Evolutionary conservation across 768 basidiomycete species (phyloP).

Genomic region (Mycena crocata): DNA sequence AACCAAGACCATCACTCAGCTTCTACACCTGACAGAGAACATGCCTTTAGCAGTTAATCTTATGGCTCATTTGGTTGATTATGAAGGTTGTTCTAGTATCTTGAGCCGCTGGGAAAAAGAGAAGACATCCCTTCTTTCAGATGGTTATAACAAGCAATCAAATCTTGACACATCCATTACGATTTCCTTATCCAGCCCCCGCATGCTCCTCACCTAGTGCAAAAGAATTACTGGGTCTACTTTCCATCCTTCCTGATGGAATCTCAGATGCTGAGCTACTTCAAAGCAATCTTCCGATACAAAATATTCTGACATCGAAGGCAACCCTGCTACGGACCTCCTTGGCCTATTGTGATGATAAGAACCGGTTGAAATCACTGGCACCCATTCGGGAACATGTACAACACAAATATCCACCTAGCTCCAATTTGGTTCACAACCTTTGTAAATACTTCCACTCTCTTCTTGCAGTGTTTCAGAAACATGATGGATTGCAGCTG

Average conservation of each 20-base stretch:
- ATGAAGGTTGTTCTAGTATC: conserved; percentile 2
- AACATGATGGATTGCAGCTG: neutral
- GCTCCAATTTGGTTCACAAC: neutral
- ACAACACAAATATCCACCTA: neutral
- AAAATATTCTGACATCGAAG: conserved; percentile 2
- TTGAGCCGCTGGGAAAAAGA: conserved; percentile 11
- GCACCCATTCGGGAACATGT: conserved; percentile 7
- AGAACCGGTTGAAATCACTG: neutral
- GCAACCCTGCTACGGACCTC: neutral
- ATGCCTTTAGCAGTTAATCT: conserved; percentile 12
- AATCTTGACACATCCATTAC: conserved; percentile 10
- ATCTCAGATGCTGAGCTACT: conserved; percentile 10
- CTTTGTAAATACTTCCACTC: neutral
- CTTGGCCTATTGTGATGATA: neutral
- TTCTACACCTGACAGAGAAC: conserved; percentile 11
- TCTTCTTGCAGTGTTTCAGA: neutral
- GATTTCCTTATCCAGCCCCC: conserved; percentile 6
- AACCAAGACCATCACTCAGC: neutral
- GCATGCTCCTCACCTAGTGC: neutral
- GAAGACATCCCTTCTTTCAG: conserved; percentile 6
- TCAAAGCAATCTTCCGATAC: conserved; percentile 1
- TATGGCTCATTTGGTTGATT: conserved; percentile 2
- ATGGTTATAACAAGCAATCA: too few relatives aligned
- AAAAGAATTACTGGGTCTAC: neutral
- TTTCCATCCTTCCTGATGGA: conserved; percentile 12